Evolutionary conservation across 75 land plant species (phyloP), one percentile per base, ranked within the genome.

Genomic region (Cupressus sempervirens): DNA sequence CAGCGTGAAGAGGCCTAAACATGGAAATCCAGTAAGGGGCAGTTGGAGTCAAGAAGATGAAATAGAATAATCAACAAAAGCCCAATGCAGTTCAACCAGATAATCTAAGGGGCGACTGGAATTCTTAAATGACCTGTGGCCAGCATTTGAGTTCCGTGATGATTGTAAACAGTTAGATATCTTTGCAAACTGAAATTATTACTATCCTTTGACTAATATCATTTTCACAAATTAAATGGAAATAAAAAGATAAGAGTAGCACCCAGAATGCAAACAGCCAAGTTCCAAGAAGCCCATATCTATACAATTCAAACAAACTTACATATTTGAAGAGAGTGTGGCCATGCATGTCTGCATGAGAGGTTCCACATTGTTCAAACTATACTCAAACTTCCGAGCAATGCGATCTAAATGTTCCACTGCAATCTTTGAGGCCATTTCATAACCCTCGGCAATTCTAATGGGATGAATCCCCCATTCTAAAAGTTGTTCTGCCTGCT

Each of bases 331-430:
- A 26, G 98, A 96, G 30, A 98, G 86, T 32, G 99, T 96, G 45
- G 99, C 96, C 98, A 98, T 98, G 91, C 99, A 98, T n/a, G 98
- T 96, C 84, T 92, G 97, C 82, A 98, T 94, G 67, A 98, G 88
- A 79, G 99, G 89, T 81, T 95, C 98, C 30, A 94, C 84, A 67
- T 94, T 88, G 48, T 84, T 74, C 7, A 43, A 76, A 54, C 88
- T 90, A 84, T 90, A 96, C 7, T 98, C 96, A 85, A 93, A 96
- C 83, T 94, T 96, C 54, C 89, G 90, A 50, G 98, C 86, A 81
- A 96, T 92, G 30, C 53, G 85, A 77, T 93, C 91, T 67, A 98
- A 88, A 90, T 96, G 93, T 26, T 98, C 99, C 67, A 92, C 91
- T 86, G 99, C 95, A 20, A 98, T 87, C 87, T 94, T 93, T 30